Evolutionary conservation across 805 yeast genomes (phyloP).

Genomic region (Sugiyamaella lignohabitans): DNA sequence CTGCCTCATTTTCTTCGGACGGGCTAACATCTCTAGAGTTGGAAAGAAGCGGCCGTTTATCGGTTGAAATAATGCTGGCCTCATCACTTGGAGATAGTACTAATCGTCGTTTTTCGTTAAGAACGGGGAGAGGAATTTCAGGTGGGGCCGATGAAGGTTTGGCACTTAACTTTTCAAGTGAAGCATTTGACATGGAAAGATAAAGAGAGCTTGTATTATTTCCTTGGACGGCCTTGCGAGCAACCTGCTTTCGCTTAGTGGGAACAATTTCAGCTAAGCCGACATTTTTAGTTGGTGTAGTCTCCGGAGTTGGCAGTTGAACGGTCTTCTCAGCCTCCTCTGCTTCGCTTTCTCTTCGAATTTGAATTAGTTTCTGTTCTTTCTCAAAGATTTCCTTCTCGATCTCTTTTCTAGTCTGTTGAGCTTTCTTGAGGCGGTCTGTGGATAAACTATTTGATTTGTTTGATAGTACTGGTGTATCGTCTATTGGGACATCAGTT

Average conservation of each 20-base stretch:
- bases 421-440: slow-evolving; percentile 7
- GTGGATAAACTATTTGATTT: background rate
- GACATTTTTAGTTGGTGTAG: too few species aligned
- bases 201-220: too few species aligned
- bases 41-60: slow-evolving; percentile 5
- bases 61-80: background rate
- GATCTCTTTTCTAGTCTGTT: slow-evolving; percentile 5
- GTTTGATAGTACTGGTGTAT: background rate
- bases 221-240: too few species aligned
- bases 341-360: background rate
- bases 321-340: background rate
- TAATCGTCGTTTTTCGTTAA: slow-evolving; percentile 1
- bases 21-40: background rate
- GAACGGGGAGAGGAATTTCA: slow-evolving; percentile 6
- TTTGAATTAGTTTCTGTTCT: slow-evolving; percentile 3
- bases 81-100: background rate
- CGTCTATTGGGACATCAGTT: background rate
- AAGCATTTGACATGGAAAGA: too few species aligned
- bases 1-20: slow-evolving; percentile 4
- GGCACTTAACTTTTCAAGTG: background rate
- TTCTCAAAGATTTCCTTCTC: slow-evolving; percentile 5
- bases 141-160: slow-evolving; percentile 3
- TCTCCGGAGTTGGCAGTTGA: background rate
- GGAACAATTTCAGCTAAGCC: too few species aligned
- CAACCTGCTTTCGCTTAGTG: too few species aligned